Percentiles rank a stretch among this genome's conserved stretches.
Conservation (phyloP, 164 flowering plant species). For the Aristolochia fimbriata region DNA sequence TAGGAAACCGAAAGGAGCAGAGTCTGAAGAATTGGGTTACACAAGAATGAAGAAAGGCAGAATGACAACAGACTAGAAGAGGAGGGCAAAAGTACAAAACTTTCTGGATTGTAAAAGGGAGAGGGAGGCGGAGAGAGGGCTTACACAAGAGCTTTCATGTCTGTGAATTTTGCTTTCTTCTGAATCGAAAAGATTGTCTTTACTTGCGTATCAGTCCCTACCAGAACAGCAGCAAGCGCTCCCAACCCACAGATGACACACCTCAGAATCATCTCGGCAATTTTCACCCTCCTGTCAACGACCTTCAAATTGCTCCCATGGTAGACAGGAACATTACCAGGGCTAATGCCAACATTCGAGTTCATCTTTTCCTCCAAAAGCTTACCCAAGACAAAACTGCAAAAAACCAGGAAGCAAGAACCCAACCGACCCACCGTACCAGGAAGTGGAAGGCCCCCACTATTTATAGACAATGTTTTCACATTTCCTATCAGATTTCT, state of each 20-base stretch:
- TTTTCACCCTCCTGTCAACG: slow-evolving; percentile 58
- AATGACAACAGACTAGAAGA: no score
- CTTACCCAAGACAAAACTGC: neutral
- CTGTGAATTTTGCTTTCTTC: slow-evolving; percentile 74
- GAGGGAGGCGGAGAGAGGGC: slow-evolving; percentile 10
- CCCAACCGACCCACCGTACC: neutral
- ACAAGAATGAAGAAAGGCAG: no score
- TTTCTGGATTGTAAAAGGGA: neutral
- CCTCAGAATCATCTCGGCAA: slow-evolving; percentile 66
- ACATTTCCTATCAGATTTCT: neutral
- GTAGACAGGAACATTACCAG: slow-evolving; percentile 62
- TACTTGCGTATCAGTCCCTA: slow-evolving; percentile 67
- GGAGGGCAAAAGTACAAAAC: no score
- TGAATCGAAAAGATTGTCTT: slow-evolving; percentile 57
- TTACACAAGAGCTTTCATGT: slow-evolving; percentile 93
- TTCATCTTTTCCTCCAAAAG: slow-evolving; percentile 33
- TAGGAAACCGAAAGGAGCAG: no score
- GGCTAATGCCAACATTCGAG: slow-evolving; percentile 71
- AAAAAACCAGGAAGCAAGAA: neutral
- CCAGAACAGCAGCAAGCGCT: slow-evolving; percentile 58
- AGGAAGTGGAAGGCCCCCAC: neutral
- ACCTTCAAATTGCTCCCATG: slow-evolving; percentile 50
- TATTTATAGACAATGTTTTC: slow-evolving; percentile 15
- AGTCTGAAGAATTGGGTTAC: no score
- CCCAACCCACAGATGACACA: slow-evolving; percentile 65